A percentile compares a stretch with the other conserved stretches of the same genome.
phyloP scores from a whole-genome alignment of 139 green algal genomes.

The Diplosphaera chodatii region DNA sequence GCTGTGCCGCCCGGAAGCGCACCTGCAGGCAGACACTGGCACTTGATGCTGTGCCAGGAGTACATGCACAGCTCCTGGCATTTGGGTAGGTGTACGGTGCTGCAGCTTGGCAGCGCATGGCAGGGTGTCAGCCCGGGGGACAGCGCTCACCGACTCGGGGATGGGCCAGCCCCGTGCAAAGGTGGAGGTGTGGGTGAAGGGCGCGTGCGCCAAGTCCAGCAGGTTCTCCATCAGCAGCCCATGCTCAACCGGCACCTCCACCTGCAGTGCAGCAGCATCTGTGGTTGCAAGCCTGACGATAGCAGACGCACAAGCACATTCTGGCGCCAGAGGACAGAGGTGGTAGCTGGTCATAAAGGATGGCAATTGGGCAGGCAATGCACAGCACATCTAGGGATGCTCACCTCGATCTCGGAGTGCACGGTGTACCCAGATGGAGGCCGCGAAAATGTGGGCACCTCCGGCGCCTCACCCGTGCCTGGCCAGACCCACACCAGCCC shows the following conservation, averaged over 20 bases:
- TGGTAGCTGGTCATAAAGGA: no score
- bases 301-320: no score
- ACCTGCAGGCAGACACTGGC: background rate
- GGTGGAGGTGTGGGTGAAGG: slow-evolving; percentile 96
- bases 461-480: slow-evolving; percentile 20
- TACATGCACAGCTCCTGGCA: no score
- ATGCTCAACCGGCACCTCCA: slow-evolving; percentile 97
- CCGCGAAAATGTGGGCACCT: slow-evolving; percentile 41
- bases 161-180: slow-evolving; percentile 96
- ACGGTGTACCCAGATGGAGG: slow-evolving; percentile 68
- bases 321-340: no score
- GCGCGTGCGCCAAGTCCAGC: slow-evolving; percentile 95
- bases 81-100: no score
- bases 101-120: no score
- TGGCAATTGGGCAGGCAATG: no score
- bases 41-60: no score
- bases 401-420: slow-evolving; percentile 73
- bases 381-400: no score
- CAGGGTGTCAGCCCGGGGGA: no score
- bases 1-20: slow-evolving; percentile 24
- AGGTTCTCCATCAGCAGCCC: slow-evolving; percentile 98
- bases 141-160: slow-evolving; percentile 87
- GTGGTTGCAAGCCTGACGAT: no score
- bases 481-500: slow-evolving; percentile 92
- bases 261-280: slow-evolving; percentile 25